Base-by-base conservation (phyloP, 768 basidiomycete genomes). In the Lactifluus echinatus region DNA sequence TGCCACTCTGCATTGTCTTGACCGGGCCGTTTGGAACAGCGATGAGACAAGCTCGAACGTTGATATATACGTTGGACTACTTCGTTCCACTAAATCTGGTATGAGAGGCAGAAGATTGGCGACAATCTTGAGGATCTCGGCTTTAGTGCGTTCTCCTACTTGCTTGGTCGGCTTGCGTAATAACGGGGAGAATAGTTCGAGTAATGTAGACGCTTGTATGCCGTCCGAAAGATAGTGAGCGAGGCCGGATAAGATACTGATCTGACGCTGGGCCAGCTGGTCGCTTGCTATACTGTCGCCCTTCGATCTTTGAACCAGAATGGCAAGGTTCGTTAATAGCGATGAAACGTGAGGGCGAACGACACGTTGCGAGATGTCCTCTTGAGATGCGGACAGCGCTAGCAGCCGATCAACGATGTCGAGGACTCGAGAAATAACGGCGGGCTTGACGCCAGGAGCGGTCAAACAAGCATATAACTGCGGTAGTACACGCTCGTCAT, bases 101-200 rank as follows among this genome's bases (percentile, higher is more conserved):
- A 92, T 77, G 58, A 90, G 75, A 19, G 79, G 76, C 63, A 93
- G 77, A 49, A 88, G 76, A 54, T 77, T 80, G 57, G 73, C 76
- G 47, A 87, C 72, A 63, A 90, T 89, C 64, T 75, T 82, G 50
- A 97, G 75, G 54, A 97, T 70, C 66, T 94, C 82, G 37, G 81
- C 74, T 74, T 98, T 97, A 68, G 86, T 76, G 69, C 85, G 89
- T 72, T 99, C 96, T 0, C 88, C 79, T 0, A 96, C 80, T 3
- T 84, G 68, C 67, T 84, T 89, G 23, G 78, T 69, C 2, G 92
- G 84, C 63, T 84, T 86, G 47, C 86, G 84, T 14, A 98, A 75
- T 26, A 96, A 75, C 0, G 93, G 93, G 0, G 80, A 72, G 66
- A 97, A 85, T 3, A 97, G 75, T 0, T 72, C 66, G 21, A 93